Evolutionary conservation across 1,139 yeast species (phyloP).

Genomic region (Yamadazyma taylorii): DNA sequence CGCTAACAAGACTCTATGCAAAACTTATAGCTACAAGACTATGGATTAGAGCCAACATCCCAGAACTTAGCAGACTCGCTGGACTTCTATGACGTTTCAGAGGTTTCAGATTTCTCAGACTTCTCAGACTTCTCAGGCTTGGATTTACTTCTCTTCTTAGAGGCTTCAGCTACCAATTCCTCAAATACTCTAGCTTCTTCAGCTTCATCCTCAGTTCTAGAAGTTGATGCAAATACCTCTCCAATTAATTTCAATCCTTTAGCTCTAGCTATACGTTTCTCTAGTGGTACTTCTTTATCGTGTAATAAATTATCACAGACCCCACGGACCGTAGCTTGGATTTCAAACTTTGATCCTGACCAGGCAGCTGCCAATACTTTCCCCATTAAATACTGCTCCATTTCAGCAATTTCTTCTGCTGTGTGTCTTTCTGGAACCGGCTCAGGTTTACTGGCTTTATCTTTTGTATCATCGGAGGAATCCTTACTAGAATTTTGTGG

Average conservation of each 20-base stretch:
- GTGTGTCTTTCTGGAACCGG: constrained; percentile 57
- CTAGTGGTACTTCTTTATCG: constrained; percentile 54
- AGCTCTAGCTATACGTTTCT: constrained; percentile 72
- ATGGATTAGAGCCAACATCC: too few relatives aligned
- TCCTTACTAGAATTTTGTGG: too few relatives aligned
- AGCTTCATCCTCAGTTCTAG: constrained; percentile 80
- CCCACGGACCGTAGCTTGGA: constrained; percentile 81
- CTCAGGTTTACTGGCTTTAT: constrained; percentile 9
- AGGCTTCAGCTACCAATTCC: constrained; percentile 88
- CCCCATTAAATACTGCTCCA: constrained; percentile 85
- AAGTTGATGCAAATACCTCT: constrained; percentile 61
- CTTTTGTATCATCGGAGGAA: constrained; percentile 4
- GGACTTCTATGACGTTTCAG: too few relatives aligned
- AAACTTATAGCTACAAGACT: too few relatives aligned
- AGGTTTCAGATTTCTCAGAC: not conserved
- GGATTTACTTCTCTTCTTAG: constrained; percentile 70
- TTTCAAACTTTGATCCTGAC: constrained; percentile 91
- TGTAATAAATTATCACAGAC: constrained; percentile 82
- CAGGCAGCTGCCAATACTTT: constrained; percentile 94
- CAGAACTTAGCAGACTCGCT: too few relatives aligned
- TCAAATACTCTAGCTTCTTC: constrained; percentile 92
- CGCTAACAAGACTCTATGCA: too few relatives aligned
- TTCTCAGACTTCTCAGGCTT: constrained; percentile 9
- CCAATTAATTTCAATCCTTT: constrained; percentile 76
- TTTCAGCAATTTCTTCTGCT: constrained; percentile 77